These are phyloP conservation scores for Ophiognomonia clavigignenti-juglandacearum DNA, from an alignment of 2,329 filamentous ascomycete genomes.

Conservation along the genomic window DNA sequence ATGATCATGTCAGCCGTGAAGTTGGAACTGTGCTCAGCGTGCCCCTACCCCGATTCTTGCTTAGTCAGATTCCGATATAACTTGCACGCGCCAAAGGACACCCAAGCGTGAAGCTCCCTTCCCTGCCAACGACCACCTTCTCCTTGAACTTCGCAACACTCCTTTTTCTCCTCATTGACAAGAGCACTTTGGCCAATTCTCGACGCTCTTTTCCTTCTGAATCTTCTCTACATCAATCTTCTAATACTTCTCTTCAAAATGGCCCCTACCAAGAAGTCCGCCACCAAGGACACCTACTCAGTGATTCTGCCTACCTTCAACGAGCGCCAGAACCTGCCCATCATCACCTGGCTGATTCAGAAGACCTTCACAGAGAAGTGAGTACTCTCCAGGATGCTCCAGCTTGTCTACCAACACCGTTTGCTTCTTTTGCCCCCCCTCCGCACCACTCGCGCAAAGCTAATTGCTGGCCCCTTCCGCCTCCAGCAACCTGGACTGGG, in stretches of 20 bases:
- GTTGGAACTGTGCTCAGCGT: too few species aligned
- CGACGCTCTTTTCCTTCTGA: constrained; percentile 13
- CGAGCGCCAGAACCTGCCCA: constrained; percentile 93
- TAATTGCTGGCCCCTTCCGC: background rate
- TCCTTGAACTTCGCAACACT: constrained; percentile 9
- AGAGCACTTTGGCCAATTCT: constrained; percentile 13
- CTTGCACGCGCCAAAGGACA: too few species aligned
- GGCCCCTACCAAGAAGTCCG: constrained; percentile 38
- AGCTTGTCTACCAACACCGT: background rate
- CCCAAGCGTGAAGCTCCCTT: background rate
- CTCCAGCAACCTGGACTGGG: constrained; percentile 83
- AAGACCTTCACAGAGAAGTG: constrained; percentile 87
- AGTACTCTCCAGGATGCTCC: constrained; percentile 22
- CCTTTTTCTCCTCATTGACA: constrained; percentile 9
- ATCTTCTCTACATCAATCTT: background rate
- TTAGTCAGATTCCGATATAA: too few species aligned
- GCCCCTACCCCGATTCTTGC: too few species aligned
- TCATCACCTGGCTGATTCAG: constrained; percentile 91
- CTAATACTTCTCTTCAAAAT: constrained; percentile 29
- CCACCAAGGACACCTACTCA: constrained; percentile 74
- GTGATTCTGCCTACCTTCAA: constrained; percentile 98
- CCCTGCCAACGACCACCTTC: background rate
- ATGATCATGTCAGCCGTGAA: too few species aligned
- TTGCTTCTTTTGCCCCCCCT: background rate
- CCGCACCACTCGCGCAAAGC: background rate